These are phyloP conservation scores for Ensete ventricosum DNA, from an alignment of 176 grass and related monocot genomes.

Conservation along the genomic window DNA sequence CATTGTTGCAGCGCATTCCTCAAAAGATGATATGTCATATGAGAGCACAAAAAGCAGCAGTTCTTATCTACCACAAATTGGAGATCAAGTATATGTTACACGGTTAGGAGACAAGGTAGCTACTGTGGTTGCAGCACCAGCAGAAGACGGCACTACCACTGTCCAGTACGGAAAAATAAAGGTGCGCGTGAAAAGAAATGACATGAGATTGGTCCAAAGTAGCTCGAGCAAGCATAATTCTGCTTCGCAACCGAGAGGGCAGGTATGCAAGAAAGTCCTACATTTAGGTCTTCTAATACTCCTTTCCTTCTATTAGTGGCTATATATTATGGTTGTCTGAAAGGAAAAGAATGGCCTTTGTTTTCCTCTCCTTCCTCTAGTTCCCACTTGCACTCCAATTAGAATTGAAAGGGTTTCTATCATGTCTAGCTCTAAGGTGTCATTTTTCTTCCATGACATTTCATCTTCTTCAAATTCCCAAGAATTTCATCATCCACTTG, in stretches of 20 bases:
- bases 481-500: too few relatives aligned
- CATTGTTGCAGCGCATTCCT: conserved; percentile 38
- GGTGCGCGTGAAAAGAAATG: conserved; percentile 40
- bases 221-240: conserved; percentile 10
- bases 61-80: conserved; percentile 46
- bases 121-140: conserved; percentile 44
- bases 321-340: neutral
- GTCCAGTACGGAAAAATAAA: conserved; percentile 80
- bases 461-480: too few relatives aligned
- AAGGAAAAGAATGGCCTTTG: neutral
- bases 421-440: neutral
- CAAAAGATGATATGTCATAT: conserved; percentile 24
- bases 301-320: neutral
- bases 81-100: conserved; percentile 55
- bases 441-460: neutral
- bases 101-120: conserved; percentile 44
- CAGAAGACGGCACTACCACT: conserved; percentile 41
- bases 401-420: neutral
- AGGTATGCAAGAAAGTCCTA: conserved; percentile 25
- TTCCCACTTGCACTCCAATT: neutral
- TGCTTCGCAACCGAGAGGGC: conserved; percentile 26
- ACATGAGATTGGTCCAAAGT: conserved; percentile 56
- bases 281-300: neutral
- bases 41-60: conserved; percentile 20
- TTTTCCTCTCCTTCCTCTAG: neutral